Base-by-base conservation (phyloP, 1,284 basidiomycete species). In the Phellopilus nigrolimitatus region DNA sequence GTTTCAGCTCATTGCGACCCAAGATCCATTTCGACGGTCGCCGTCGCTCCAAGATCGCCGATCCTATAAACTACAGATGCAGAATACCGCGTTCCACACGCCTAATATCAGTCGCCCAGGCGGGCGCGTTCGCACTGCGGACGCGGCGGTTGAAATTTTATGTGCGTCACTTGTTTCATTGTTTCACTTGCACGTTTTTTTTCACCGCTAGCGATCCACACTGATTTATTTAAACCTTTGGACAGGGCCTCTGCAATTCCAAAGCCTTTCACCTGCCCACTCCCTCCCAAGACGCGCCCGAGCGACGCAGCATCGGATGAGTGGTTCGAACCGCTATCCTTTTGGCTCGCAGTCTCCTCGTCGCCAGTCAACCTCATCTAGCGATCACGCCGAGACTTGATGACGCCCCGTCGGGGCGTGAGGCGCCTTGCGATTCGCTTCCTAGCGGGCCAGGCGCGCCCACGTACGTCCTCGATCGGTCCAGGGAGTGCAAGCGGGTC, bases 1-100 rank as follows among this genome's bases (percentile, higher is more conserved):
- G 54, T 56, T 56, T 56, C 54, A 56, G 45, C 49, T 40, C 50
- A 47, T 49, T 46, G 46, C 54, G 50, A 52, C 50, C 37, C 49
- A 56, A 46, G 36, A 33, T 44, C 43, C 33, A 33, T 47, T 44
- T 44, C 46, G 49, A 54, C 44, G 43, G 54, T 49, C 54, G 46
- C 41, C 49, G 49, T 42, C 47, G 39, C 49, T 41, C 33, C 37
- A 27, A 51, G 49, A 55, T 55, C 53, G 43, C 47, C 53, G 53
- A 55, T 55, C 42, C 53, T 47, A 36, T 28, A 37, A 43, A 36
- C 43, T 48, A 48, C 36, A 50, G 42, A 47, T 50, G 40, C 47
- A 37, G 38, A 33, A 25, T 40, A 24, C 17, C 38, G 34, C 37
- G 38, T 42, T 52, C 22, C 54, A 56, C 40, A 45, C 46, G 40